Conservation (phyloP, 768 basidiomycete species). For the Trametes meyenii region DNA sequence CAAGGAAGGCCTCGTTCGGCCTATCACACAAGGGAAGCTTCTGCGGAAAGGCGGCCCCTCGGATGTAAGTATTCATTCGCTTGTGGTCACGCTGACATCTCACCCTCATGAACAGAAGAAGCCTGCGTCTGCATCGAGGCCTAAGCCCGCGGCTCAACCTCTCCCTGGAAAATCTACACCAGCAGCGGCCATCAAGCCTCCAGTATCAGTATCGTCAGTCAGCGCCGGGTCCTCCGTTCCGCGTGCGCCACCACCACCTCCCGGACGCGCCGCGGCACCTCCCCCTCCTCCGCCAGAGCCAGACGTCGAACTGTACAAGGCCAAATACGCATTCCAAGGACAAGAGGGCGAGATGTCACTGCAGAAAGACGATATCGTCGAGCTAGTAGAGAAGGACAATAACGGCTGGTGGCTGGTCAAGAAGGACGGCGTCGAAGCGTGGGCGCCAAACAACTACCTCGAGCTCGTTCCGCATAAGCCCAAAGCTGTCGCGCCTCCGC, state of each 20-base stretch:
- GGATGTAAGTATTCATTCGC: constrained; percentile 31
- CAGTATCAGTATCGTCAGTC: constrained; percentile 40
- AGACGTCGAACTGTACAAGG: constrained; percentile 75
- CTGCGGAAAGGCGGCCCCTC: constrained; percentile 78
- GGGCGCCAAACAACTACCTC: constrained; percentile 94
- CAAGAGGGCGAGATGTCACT: constrained; percentile 91
- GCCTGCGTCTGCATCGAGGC: constrained; percentile 47
- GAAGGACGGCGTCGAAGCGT: constrained; percentile 81
- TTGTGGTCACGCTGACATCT: not conserved
- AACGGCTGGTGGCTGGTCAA: constrained; percentile 99
- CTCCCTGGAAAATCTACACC: constrained; percentile 60
- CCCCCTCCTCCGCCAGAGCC: constrained; percentile 59
- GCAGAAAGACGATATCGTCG: constrained; percentile 89
- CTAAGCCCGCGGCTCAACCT: constrained; percentile 63
- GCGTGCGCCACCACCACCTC: constrained; percentile 48
- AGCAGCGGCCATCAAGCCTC: constrained; percentile 37
- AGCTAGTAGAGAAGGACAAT: constrained; percentile 88
- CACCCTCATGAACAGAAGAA: constrained; percentile 23
- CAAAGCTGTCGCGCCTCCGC: constrained; percentile 65
- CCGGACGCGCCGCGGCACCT: constrained; percentile 36
- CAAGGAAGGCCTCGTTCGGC: constrained; percentile 84
- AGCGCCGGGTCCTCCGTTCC: constrained; percentile 42
- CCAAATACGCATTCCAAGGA: constrained; percentile 91
- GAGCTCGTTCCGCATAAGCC: constrained; percentile 75
- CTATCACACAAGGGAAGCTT: constrained; percentile 84